Evolutionary conservation across 2,329 filamentous ascomycete species (phyloP), one percentile per base, ranked within the genome.

Genomic region (Colletotrichum truncatum): DNA sequence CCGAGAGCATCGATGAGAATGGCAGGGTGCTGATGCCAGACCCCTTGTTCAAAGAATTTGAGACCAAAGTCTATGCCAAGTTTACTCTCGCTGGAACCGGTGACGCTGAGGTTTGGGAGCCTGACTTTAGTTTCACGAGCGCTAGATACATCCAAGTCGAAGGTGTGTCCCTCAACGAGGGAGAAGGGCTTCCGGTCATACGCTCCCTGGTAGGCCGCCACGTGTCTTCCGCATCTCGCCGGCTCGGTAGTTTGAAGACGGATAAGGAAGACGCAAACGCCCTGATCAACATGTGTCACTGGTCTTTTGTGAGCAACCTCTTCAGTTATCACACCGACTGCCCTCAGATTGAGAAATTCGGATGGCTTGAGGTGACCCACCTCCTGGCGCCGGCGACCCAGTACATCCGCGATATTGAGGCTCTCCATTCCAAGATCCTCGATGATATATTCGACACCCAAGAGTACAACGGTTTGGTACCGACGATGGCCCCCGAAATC

Each of bases 251-350:
- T 6, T 70, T 81, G 26, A 76, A 74, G 53, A 81, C 77, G 1
- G 78, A 80, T 62, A 78, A 77, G 49, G 75, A 78, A 21, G 78
- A 80, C 51, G 75, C 77, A 28, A 80, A 81, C 48, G 71, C 74
- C n/a, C 67, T 81, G 2, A 77, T 81, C 46, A 80, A 79, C 21
- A 80, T 80, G 34, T 80, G 78, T 41, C 78, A 82, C 61, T 83
- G 80, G 80, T 78, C 79, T 1, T 82, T 82, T 49, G 74, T 73
- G 38, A 76, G 73, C 46, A 81, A 81, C 66, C 71, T 81, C 14
- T 81, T 80, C 66, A 81, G 78, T 57, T 83, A 83, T 69, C 81
- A 83, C 64, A 83, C 81, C 3, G 81, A 84, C 67, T 82, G 80
- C 59, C 79, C 78, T 6, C 79, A 81, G 66, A 80, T 82, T 32